A percentile compares a stretch with the other conserved stretches of the same genome.
These are phyloP conservation scores for Penicillium pulvis DNA, from an alignment of 495 filamentous ascomycete genomes.

Conservation along the genomic window DNA sequence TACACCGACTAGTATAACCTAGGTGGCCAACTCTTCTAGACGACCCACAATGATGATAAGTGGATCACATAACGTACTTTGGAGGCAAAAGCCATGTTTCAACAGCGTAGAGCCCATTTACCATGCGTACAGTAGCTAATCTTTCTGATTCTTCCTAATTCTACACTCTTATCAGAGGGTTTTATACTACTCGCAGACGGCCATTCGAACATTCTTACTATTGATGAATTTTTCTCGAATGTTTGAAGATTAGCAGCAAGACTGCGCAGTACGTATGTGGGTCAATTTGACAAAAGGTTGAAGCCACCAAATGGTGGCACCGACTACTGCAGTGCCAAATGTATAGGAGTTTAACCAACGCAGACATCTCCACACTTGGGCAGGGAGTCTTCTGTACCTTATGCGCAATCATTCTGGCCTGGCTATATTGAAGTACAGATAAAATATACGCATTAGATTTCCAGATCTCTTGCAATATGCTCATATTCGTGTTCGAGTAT, in stretches of 20 bases:
- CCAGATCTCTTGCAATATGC: too few relatives aligned
- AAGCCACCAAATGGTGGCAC: conserved; percentile 4
- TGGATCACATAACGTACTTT: background rate
- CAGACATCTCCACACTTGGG: conserved; percentile 19
- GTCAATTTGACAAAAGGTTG: background rate
- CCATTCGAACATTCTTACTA: background rate
- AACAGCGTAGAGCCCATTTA: background rate
- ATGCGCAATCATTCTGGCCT: background rate
- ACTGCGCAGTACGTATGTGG: background rate
- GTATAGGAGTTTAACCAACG: conserved; percentile 4
- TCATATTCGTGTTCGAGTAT: too few relatives aligned
- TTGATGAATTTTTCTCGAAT: background rate
- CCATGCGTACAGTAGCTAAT: too few relatives aligned
- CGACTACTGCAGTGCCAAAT: conserved; percentile 18
- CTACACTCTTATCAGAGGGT: too few relatives aligned
- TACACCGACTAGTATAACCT: background rate
- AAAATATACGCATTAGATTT: too few relatives aligned
- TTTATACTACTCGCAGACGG: too few relatives aligned
- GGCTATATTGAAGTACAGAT: too few relatives aligned
- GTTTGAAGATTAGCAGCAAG: background rate
- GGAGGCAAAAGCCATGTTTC: background rate
- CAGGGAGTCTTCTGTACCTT: conserved; percentile 5
- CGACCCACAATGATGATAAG: background rate
- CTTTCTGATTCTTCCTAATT: too few relatives aligned
- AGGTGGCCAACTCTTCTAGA: background rate